Percentiles rank a stretch among this genome's conserved stretches.
phyloP scores from a whole-genome alignment of 2,329 filamentous ascomycete species.

The Tolypocladium pustulatum region DNA sequence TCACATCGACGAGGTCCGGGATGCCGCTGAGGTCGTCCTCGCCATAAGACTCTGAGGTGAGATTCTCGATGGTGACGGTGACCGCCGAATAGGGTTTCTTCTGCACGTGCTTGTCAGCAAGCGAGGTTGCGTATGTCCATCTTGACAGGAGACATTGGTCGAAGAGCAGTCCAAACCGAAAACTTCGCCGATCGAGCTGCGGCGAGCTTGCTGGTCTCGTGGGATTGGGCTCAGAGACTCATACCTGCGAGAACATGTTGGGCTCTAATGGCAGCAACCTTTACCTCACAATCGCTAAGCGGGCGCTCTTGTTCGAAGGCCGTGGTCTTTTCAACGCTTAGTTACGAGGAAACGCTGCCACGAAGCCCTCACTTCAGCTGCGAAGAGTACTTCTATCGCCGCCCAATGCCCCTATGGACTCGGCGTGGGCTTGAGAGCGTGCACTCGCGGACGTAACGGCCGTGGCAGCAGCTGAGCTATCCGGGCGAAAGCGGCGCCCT shows the following conservation, averaged over 20 bases:
- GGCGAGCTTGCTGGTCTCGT: neutral
- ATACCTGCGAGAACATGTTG: neutral
- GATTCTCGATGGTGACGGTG: slow-evolving; percentile 80
- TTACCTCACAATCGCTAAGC: neutral
- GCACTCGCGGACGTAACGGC: neutral
- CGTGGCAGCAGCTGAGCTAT: neutral
- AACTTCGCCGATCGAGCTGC: neutral
- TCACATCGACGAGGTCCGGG: slow-evolving; percentile 86
- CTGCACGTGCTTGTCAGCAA: slow-evolving; percentile 8
- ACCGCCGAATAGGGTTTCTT: slow-evolving; percentile 85
- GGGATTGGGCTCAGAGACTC: neutral
- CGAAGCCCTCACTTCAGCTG: neutral
- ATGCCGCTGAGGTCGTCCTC: slow-evolving; percentile 89
- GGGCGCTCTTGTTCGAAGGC: neutral
- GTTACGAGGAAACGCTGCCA: neutral
- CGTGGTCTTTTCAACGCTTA: neutral
- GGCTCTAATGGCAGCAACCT: neutral
- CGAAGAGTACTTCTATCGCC: neutral
- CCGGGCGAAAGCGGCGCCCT: neutral
- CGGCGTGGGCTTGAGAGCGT: neutral
- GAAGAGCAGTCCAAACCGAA: neutral
- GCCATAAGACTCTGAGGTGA: slow-evolving; percentile 82
- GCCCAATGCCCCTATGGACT: neutral
- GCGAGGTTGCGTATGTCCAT: neutral
- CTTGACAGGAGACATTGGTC: neutral